These are phyloP conservation scores for Dendrobium nobile DNA, from an alignment of 106 monocot genomes.

Conservation along the genomic window DNA sequence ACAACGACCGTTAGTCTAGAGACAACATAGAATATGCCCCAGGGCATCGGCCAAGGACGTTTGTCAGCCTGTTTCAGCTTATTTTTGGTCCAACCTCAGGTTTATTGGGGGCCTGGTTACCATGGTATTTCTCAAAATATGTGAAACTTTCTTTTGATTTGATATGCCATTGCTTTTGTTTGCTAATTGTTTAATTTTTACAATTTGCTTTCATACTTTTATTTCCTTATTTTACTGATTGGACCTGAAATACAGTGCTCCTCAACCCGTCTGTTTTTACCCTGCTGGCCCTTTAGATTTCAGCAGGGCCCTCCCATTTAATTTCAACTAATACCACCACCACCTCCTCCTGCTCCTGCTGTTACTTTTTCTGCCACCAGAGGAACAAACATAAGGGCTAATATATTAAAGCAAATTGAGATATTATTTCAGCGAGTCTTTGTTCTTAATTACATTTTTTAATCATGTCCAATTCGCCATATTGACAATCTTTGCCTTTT, in stretches of 20 bases:
- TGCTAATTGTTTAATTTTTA: not conserved
- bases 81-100: constrained; percentile 48
- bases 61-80: constrained; percentile 44
- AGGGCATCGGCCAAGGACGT: constrained; percentile 39
- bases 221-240: not conserved
- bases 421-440: constrained; percentile 72
- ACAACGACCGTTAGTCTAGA: constrained; percentile 32
- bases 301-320: constrained; percentile 42
- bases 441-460: not conserved
- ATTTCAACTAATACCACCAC: constrained; percentile 15
- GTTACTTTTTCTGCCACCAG: constrained; percentile 20
- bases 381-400: constrained; percentile 22
- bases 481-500: not conserved
- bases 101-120: constrained; percentile 59
- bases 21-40: constrained; percentile 55
- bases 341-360: constrained; percentile 24
- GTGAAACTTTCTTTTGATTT: not conserved
- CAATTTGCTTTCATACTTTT: not conserved
- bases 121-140: constrained; percentile 41
- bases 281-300: constrained; percentile 48
- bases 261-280: constrained; percentile 50
- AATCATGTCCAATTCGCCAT: not conserved
- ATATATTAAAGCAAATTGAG: constrained; percentile 69
- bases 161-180: not conserved
- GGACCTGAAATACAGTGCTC: constrained; percentile 29